These are phyloP conservation scores for Cytauxzoon felis DNA, from an alignment of 169 alveolate genomes.

Conservation along the genomic window DNA sequence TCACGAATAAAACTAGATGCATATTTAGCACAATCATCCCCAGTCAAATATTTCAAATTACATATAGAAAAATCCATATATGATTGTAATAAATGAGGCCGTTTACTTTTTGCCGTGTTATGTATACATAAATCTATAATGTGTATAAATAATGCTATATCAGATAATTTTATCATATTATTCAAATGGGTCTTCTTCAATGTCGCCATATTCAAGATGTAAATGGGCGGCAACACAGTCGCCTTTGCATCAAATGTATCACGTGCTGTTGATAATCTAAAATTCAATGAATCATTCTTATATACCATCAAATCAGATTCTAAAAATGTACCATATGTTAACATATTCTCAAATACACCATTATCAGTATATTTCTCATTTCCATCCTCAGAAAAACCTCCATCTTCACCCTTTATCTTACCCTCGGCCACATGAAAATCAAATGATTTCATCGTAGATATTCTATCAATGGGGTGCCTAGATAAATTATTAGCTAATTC, in stretches of 20 bases:
- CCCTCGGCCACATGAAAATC: not conserved
- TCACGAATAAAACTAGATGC: conserved; percentile 45
- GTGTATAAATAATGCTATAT: conserved; percentile 9
- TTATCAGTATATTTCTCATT: not conserved
- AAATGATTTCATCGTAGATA: not conserved
- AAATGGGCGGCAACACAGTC: conserved; percentile 17
- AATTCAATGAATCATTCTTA: too few relatives aligned
- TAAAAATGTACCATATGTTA: too few relatives aligned
- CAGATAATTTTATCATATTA: conserved; percentile 28
- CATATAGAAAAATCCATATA: conserved; percentile 51
- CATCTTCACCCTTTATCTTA: not conserved
- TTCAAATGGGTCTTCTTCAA: conserved; percentile 28
- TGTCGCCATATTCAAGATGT: conserved; percentile 42
- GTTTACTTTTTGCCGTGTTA: conserved; percentile 33
- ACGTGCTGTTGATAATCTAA: too few relatives aligned
- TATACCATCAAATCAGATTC: too few relatives aligned
- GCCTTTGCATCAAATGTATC: conserved; percentile 5
- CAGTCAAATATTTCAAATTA: conserved; percentile 25
- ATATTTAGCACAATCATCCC: conserved; percentile 14
- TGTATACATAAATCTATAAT: conserved; percentile 42
- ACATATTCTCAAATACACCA: too few relatives aligned
- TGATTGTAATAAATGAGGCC: conserved; percentile 54
- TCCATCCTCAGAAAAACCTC: not conserved
- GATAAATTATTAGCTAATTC: conserved; percentile 13
- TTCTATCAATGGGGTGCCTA: not conserved